Evolutionary conservation across 2,329 filamentous ascomycete genomes (phyloP).

Genomic region (Bipolaris victoriae): DNA sequence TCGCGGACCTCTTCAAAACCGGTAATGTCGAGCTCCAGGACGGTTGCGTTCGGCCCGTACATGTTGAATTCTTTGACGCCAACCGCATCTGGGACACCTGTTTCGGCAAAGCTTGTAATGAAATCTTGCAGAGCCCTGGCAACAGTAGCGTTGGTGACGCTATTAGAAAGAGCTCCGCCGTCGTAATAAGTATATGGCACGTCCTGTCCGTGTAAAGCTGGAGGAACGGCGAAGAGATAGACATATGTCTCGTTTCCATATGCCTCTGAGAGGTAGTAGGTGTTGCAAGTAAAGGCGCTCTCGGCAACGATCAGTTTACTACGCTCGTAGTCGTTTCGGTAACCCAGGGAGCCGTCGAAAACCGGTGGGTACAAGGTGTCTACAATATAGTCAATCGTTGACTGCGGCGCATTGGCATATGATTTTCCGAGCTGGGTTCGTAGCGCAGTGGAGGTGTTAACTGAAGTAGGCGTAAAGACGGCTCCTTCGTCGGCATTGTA

Average conservation of each 20-base stretch:
- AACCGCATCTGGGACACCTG: conserved; percentile 47
- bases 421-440: conserved; percentile 27
- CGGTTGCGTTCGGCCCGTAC: conserved; percentile 54
- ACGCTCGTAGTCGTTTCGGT: conserved; percentile 55
- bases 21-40: conserved; percentile 54
- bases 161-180: conserved; percentile 29
- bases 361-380: conserved; percentile 58
- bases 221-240: conserved; percentile 61
- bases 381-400: conserved; percentile 51
- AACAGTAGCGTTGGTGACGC: conserved; percentile 42
- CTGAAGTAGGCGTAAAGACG: conserved; percentile 51
- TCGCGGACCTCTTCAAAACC: conserved; percentile 54
- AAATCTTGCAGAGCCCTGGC: conserved; percentile 56
- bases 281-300: conserved; percentile 58
- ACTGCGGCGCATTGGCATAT: conserved; percentile 41
- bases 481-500: conserved; percentile 56
- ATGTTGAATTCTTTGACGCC: conserved; percentile 54
- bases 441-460: conserved; percentile 43
- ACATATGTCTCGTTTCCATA: conserved; percentile 56
- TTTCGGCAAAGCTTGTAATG: conserved; percentile 53
- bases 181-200: conserved; percentile 61
- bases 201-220: conserved; percentile 61
- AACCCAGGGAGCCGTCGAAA: conserved; percentile 56
- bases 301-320: conserved; percentile 54
- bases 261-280: conserved; percentile 57